Percentiles rank a stretch among this genome's conserved stretches.
Conservation (phyloP, 805 yeast genomes). For the Metschnikowia corniflorae region DNA sequence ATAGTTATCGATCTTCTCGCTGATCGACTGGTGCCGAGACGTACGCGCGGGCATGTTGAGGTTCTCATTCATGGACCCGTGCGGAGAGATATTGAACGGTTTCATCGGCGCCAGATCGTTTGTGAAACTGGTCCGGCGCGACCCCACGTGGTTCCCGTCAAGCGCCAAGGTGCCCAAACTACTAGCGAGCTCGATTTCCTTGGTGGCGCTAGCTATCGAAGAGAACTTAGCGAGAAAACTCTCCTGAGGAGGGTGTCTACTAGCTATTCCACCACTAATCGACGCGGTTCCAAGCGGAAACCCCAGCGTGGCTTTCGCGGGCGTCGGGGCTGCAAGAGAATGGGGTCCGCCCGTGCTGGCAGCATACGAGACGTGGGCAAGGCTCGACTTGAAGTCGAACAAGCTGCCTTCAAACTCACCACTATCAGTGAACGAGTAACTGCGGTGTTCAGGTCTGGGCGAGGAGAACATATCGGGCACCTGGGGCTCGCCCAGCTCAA, state of each 20-base stretch:
- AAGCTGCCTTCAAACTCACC: slow-evolving; percentile 41
- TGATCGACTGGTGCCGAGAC: slow-evolving; percentile 50
- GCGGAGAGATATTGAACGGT: slow-evolving; percentile 30
- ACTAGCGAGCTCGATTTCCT: slow-evolving; percentile 54
- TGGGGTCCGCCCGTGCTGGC: slow-evolving; percentile 23
- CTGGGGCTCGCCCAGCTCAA: slow-evolving; percentile 41
- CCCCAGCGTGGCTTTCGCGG: slow-evolving; percentile 18
- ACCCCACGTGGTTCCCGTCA: slow-evolving; percentile 20
- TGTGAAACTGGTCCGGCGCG: slow-evolving; percentile 53
- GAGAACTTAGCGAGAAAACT: slow-evolving; percentile 61
- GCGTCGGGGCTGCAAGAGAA: slow-evolving; percentile 14
- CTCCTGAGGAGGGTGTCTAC: slow-evolving; percentile 43
- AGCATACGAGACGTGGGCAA: slow-evolving; percentile 20
- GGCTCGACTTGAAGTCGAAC: slow-evolving; percentile 47
- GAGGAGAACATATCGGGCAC: slow-evolving; percentile 31
- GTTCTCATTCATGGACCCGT: slow-evolving; percentile 42
- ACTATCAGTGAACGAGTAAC: slow-evolving; percentile 41
- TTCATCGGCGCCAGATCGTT: slow-evolving; percentile 21
- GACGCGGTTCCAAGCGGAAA: slow-evolving; percentile 57
- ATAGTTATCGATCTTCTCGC: slow-evolving; percentile 62
- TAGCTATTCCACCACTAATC: slow-evolving; percentile 52
- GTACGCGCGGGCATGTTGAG: slow-evolving; percentile 34
- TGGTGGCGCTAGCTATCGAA: slow-evolving; percentile 64
- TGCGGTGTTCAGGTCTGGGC: slow-evolving; percentile 22
- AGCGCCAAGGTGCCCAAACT: slow-evolving; percentile 40